These are phyloP conservation scores for Xylariaceae sp. DNA, from an alignment of 2,329 filamentous ascomycete genomes.

Conservation along the genomic window DNA sequence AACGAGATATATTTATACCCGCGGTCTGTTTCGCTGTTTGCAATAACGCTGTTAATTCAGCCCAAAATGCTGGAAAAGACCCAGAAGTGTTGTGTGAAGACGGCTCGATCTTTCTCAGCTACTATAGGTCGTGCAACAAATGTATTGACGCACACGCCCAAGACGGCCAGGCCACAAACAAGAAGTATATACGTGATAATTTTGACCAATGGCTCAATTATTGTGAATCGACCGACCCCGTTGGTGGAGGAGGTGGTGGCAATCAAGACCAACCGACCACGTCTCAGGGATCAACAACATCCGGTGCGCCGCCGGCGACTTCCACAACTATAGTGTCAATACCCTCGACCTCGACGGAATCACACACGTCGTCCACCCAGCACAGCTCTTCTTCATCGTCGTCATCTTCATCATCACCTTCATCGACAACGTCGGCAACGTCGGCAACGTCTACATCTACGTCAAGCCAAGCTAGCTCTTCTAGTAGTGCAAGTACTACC, in stretches of 20 bases:
- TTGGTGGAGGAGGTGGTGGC: conserved; percentile 1
- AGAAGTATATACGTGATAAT: conserved; percentile 34
- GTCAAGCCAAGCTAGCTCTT: neutral
- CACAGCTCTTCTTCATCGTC: neutral
- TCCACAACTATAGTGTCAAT: conserved; percentile 13
- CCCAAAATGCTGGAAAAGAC: conserved; percentile 43
- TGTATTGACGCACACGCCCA: conserved; percentile 37
- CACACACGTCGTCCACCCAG: conserved; percentile 6
- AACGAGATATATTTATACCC: conserved; percentile 41
- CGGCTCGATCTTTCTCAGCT: conserved; percentile 38
- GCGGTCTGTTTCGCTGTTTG: conserved; percentile 49
- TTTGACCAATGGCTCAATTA: conserved; percentile 44
- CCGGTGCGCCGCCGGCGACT: conserved; percentile 18
- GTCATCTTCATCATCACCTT: too few relatives aligned
- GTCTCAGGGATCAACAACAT: conserved; percentile 11
- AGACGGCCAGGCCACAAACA: conserved; percentile 26
- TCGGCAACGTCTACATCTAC: neutral
- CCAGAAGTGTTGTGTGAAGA: conserved; percentile 39
- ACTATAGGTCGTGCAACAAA: conserved; percentile 35
- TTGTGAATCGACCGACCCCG: conserved; percentile 33
- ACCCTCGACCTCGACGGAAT: conserved; percentile 10
- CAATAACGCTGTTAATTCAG: conserved; percentile 42
- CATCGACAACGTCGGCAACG: too few relatives aligned
- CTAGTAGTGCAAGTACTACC: neutral
- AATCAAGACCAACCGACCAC: conserved; percentile 18